Conservation (phyloP, 1,139 yeast species). For the Geotrichum restrictum region DNA sequence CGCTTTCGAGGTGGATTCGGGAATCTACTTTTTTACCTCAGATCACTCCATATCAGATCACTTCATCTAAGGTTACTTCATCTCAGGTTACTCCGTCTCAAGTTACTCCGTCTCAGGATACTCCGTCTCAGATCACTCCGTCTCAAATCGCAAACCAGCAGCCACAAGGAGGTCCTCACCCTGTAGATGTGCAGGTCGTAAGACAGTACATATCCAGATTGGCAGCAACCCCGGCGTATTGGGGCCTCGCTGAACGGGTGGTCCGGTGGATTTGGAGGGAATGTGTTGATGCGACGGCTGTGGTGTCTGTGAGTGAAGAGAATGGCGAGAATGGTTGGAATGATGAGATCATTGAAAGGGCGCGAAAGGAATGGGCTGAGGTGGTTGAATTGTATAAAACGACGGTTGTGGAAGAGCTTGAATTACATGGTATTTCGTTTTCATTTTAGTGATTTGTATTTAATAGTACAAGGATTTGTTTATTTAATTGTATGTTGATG, state of each 20-base stretch:
- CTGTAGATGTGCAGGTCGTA: conserved; percentile 13
- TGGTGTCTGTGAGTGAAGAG: too few species aligned
- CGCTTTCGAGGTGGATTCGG: conserved; percentile 5
- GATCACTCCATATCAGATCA: not conserved
- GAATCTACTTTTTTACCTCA: not conserved
- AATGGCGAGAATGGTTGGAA: too few species aligned
- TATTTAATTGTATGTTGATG: too few species aligned
- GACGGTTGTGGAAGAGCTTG: conserved; percentile 2
- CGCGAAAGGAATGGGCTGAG: not conserved
- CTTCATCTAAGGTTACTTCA: too few species aligned
- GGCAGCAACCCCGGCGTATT: conserved; percentile 1
- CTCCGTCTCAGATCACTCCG: too few species aligned
- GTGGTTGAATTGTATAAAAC: not conserved
- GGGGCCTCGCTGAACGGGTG: conserved; percentile 11
- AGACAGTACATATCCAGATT: conserved; percentile 6
- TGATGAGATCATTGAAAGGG: not conserved
- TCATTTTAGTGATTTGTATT: too few species aligned
- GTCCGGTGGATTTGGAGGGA: conserved; percentile 12
- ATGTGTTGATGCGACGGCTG: not conserved
- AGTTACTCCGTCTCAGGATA: too few species aligned
- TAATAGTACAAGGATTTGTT: too few species aligned
- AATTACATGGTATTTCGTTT: not conserved
- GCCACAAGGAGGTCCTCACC: conserved; percentile 20
- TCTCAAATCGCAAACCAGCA: too few species aligned
- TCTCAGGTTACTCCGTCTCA: too few species aligned